A percentile compares a stretch with the other conserved stretches of the same genome.
Evolutionary conservation across 2,329 filamentous ascomycete species (phyloP).

Genomic region (Cordyceps fumosorosea): DNA sequence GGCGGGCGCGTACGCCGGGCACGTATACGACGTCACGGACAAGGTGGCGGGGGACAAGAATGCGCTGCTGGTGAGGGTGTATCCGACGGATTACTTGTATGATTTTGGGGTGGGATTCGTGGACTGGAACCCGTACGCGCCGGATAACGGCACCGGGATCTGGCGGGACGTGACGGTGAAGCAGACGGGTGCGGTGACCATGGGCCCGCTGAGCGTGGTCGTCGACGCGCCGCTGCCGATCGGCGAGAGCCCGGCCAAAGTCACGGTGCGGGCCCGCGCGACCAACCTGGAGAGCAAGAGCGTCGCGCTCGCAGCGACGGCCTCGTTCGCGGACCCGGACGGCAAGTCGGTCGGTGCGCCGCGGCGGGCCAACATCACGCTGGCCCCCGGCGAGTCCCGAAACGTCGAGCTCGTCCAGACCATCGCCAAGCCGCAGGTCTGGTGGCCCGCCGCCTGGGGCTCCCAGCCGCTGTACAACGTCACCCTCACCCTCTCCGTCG

Average conservation of each 20-base stretch:
- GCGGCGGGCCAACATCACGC: slow-evolving; percentile 27
- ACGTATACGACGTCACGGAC: slow-evolving; percentile 47
- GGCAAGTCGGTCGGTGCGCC: slow-evolving; percentile 17
- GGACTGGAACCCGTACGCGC: slow-evolving; percentile 56
- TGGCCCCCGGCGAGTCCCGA: slow-evolving; percentile 31
- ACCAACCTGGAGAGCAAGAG: slow-evolving; percentile 34
- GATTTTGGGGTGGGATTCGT: slow-evolving; percentile 55
- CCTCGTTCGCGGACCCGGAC: slow-evolving; percentile 29
- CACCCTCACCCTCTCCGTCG: slow-evolving; percentile 24
- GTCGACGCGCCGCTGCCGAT: slow-evolving; percentile 31
- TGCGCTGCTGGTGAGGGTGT: slow-evolving; percentile 44
- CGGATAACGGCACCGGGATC: slow-evolving; percentile 56
- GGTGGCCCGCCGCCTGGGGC: slow-evolving; percentile 59
- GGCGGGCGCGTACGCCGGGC: slow-evolving; percentile 50
- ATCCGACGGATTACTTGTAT: slow-evolving; percentile 52
- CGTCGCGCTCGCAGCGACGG: slow-evolving; percentile 30
- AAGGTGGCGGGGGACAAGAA: slow-evolving; percentile 38
- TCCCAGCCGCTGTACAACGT: slow-evolving; percentile 44
- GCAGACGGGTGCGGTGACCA: slow-evolving; percentile 44
- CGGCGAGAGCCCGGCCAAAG: slow-evolving; percentile 20
- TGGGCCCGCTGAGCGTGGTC: slow-evolving; percentile 38
- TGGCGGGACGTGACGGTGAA: slow-evolving; percentile 54
- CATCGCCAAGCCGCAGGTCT: slow-evolving; percentile 42
- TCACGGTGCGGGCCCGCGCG: slow-evolving; percentile 32
- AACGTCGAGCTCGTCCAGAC: slow-evolving; percentile 29